Evolutionary conservation across 176 grass and related monocot genomes (phyloP), one percentile per base, ranked within the genome.

Genomic region (Rhynchospora tenuis): DNA sequence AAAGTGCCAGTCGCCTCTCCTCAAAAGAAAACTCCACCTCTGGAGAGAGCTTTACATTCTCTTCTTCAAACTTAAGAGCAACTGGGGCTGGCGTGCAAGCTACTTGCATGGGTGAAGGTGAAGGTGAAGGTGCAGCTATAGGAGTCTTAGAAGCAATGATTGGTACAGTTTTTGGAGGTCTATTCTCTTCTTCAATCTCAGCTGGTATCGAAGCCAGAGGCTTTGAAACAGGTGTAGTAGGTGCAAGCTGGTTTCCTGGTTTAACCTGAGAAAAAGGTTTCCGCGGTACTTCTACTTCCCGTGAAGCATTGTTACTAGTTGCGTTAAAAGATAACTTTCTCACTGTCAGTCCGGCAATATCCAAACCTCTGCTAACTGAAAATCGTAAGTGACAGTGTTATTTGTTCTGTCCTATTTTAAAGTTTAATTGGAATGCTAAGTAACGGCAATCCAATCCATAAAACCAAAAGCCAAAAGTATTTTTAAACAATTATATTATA

Each of bases 291-390:
- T 93, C 89, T 27, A 46, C 26, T 65, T 91, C 89, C 43, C 51
- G 81, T 16, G 67, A 81, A 77, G 48, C 44, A 38, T 82, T 48
- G n/a, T 57, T 64, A 17, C 23, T 14, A 33, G 42, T 85, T 28
- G 84, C 33, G 48, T 93, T 97, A 84, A 72, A 93, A 81, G 78
- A 88, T 73, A 91, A 75, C 78, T 93, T 91, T 84, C 83, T 90
- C 23, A 88, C 76, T 3, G 83, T 66, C 75, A 82, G 85, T 60
- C 86, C 73, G 26, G 81, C 81, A 64, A 83, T 81, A 84, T 81
- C 87, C 64, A 87, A 64, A 14, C 84, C 86, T 84, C 88, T 87
- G 60, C 87, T 81, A 48, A 70, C 91, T 97, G 82, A 59, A 85
- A 83, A 46, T 45, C 33, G 81, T 50, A 48, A 83, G 58, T 31